These are phyloP conservation scores for Neurospora hispaniola DNA, from an alignment of 495 filamentous ascomycete species.

Conservation along the genomic window DNA sequence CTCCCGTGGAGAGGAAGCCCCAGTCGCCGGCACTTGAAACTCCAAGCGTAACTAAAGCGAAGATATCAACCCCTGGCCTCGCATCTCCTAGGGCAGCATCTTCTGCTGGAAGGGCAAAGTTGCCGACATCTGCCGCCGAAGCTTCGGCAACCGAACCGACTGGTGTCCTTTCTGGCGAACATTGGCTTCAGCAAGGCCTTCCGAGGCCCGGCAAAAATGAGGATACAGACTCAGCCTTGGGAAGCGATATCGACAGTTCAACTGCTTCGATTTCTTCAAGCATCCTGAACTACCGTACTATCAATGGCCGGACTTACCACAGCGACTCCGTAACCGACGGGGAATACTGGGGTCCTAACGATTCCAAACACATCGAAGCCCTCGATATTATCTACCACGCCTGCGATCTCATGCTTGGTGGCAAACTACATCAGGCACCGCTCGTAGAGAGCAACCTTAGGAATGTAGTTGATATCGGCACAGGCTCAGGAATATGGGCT, in stretches of 20 bases:
- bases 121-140: not conserved
- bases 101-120: not conserved
- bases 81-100: not conserved
- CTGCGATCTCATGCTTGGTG: constrained; percentile 23
- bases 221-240: not conserved
- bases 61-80: not conserved
- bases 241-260: constrained; percentile 8
- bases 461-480: constrained; percentile 28
- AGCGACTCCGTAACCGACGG: constrained; percentile 6
- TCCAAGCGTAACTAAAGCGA: not conserved
- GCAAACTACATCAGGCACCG: constrained; percentile 31
- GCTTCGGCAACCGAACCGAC: not conserved
- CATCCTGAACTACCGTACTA: constrained; percentile 31
- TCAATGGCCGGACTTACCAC: constrained; percentile 28
- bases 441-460: constrained; percentile 12
- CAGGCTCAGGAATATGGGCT: constrained; percentile 32
- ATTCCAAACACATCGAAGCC: not conserved
- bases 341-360: not conserved
- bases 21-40: not conserved
- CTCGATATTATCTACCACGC: constrained; percentile 19
- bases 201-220: not conserved
- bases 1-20: not conserved
- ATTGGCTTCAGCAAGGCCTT: not conserved
- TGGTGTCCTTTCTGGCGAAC: not conserved
- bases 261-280: constrained; percentile 33